Evolutionary conservation across 2,329 filamentous ascomycete species (phyloP), one percentile per base, ranked within the genome.

Genomic region (Meredithiella fracta): DNA sequence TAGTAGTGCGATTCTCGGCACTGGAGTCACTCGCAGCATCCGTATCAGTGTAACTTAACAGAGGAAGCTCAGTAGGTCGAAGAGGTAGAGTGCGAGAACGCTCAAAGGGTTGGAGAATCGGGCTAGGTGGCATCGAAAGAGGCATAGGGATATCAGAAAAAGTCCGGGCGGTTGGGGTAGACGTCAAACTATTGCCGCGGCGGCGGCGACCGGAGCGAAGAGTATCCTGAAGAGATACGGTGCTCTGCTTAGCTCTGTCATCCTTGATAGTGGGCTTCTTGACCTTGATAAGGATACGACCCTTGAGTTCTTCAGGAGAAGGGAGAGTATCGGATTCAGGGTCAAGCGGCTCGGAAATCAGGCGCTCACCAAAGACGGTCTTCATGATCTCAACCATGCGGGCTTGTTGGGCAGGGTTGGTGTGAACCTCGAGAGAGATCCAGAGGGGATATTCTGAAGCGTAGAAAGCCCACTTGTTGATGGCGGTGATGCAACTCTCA

Each of bases 391-490:
- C 80, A 22, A 89, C 85, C 92, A 98, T 97, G 47, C 80, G 77
- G 20, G 79, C 74, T 67, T 98, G 92, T 66, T 97, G 92, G 11
- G 81, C 73, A 1, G 82, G 72, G 62, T 79, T 86, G 75, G 92
- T 97, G 66, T 97, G 92, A 3, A 97, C 90, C 67, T 98, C 92
- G 14, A 98, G 82, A 0, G 92, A 97, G 60, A 98, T 82, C 72
- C 92, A 94, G 15, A 98, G 74, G 0, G 92, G 92, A 62, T 90
- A 96, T 22, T 78, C 79, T n/a, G 86, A 89, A 57, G 84, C 83
- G 61, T 82, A 76, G 64, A 98, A 98, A 1, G 92, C 92, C 66
- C 96, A 96, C 66, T 91, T 90, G 68, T 90, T 87, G 67, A 98
- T 92, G 53, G 90, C 89, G 25, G 83, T 85, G 70, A 98, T 88